Evolutionary conservation across 176 grass and related monocot genomes (phyloP).

Genomic region (Juncus inflexus): DNA sequence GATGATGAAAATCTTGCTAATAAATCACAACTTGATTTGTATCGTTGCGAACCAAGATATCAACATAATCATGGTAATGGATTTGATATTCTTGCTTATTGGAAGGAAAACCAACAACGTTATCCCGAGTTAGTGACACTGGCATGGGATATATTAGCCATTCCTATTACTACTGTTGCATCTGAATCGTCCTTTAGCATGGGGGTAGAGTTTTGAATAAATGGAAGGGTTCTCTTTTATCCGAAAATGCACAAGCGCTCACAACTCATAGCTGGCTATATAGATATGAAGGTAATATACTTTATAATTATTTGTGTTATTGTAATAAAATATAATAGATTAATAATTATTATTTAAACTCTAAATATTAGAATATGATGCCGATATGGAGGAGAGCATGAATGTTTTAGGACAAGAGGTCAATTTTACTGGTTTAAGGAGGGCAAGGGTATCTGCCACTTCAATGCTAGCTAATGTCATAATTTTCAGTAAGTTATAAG

Average conservation of each 20-base stretch:
- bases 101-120: neutral
- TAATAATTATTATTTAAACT: too few species aligned
- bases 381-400: too few species aligned
- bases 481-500: too few species aligned
- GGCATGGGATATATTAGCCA: neutral
- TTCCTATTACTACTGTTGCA: slow-evolving; percentile 1
- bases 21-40: neutral
- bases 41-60: too few species aligned
- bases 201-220: neutral
- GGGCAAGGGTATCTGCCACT: too few species aligned
- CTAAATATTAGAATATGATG: too few species aligned
- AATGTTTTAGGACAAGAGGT: too few species aligned
- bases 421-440: too few species aligned
- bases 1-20: neutral
- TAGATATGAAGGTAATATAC: neutral
- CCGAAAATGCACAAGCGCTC: neutral
- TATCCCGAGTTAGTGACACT: neutral
- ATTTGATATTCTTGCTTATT: neutral
- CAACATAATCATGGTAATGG: neutral
- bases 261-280: neutral
- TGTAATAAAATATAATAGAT: too few species aligned
- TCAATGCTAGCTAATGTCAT: too few species aligned
- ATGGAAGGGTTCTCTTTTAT: neutral
- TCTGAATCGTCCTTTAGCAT: neutral
- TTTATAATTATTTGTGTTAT: too few species aligned